A percentile compares a stretch with the other conserved stretches of the same genome.
phyloP scores from a whole-genome alignment of 163 green algal species.

The Scenedesmus sp. region DNA sequence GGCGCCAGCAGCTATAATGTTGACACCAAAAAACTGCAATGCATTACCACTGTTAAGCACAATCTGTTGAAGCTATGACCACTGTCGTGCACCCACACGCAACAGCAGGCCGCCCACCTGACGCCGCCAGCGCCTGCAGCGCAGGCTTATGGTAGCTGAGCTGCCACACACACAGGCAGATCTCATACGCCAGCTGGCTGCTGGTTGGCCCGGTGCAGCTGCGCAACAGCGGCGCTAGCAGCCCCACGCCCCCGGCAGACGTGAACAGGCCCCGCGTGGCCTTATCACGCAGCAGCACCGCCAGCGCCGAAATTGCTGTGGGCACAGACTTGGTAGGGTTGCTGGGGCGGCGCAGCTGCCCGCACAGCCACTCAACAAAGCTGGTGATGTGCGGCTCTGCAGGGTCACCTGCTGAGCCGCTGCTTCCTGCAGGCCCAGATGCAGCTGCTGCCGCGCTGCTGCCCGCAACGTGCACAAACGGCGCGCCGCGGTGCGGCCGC shows the following conservation, averaged over 20 bases:
- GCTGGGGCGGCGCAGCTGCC: slow-evolving; percentile 86
- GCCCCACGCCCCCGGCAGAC: slow-evolving; percentile 72
- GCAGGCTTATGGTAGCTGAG: slow-evolving; percentile 87
- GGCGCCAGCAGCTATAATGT: no score
- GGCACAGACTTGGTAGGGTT: slow-evolving; percentile 75
- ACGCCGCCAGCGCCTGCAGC: slow-evolving; percentile 70
- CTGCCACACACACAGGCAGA: slow-evolving; percentile 92
- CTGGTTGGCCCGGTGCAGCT: slow-evolving; percentile 72
- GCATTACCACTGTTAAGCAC: no score
- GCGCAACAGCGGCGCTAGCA: slow-evolving; percentile 85
- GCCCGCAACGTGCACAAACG: not conserved
- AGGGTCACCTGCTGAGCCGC: not conserved
- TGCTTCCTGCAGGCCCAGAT: not conserved
- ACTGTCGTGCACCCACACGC: not conserved
- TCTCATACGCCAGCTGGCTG: slow-evolving; percentile 96
- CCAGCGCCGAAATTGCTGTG: slow-evolving; percentile 73
- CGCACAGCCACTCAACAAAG: slow-evolving; percentile 92
- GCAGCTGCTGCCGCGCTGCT: slow-evolving; percentile 37
- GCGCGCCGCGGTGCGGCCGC: slow-evolving; percentile 22
- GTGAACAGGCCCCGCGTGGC: slow-evolving; percentile 78
- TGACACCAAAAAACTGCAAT: no score
- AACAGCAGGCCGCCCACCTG: slow-evolving; percentile 45
- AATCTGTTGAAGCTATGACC: no score
- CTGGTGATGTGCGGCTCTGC: slow-evolving; percentile 56
- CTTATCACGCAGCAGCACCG: slow-evolving; percentile 86